Base-by-base conservation (phyloP, 306 rosid species). In the Trifolium pratense region DNA sequence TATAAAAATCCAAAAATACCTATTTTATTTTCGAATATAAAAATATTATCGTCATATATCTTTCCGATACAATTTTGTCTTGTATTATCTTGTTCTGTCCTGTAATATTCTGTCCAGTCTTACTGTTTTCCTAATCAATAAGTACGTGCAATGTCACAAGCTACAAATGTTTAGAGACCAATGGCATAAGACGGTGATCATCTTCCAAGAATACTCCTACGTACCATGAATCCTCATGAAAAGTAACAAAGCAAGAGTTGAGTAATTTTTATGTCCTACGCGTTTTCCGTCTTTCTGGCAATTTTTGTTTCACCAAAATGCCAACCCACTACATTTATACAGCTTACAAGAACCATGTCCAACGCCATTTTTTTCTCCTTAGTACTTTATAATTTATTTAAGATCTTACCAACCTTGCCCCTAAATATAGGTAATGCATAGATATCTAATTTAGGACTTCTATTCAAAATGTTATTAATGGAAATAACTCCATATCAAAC, bases 221-320 rank as follows among this genome's bases (percentile, higher is more conserved):
- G n/a, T n/a, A 21, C 1, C 18, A 65, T 52, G 58, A 6, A 52
- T 49, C 10, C 37, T 46, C 51, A 60, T 68, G 31, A 64, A 71
- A 57, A 42, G 48, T 34, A 9, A 68, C 40, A 37, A 75, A 71
- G 37, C 8, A 46, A 18, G 20, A 40, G 69, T 74, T 56, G 77
- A 67, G 78, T 66, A n/a, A 9, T 59, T 40, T 17, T 49, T 20
- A 46, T 46, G 67, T 62, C 17, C 18, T 70, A 82, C 80, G 85
- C 87, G 84, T 76, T 84, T 82, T 74, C 21, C 46, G 31, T 73
- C 68, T 43, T 56, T 70, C 67, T 55, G 71, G 18, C 49, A 23
- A 10, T 56, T 75, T 48, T 16, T 72, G 31, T 31, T 61, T 39
- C 67, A 49, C 53, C 21, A 74, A 45, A 68, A 57, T 68, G 42